Conservation (phyloP, 371 early-diverging fungal species). For the Lichtheimia ornata region DNA sequence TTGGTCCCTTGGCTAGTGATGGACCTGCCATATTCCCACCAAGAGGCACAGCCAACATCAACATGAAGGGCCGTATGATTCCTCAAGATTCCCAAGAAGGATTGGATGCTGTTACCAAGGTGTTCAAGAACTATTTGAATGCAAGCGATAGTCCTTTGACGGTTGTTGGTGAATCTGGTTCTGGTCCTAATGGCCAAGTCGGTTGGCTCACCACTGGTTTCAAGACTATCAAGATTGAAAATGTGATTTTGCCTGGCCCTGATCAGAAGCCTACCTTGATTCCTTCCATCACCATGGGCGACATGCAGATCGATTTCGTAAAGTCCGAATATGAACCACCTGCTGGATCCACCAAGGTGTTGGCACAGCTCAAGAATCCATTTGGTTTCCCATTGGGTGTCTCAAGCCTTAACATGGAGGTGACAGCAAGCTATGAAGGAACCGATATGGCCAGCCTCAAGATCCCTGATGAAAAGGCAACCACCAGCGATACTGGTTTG, state of each 20-base stretch:
- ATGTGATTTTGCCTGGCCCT: conserved; percentile 52
- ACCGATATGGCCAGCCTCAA: conserved; percentile 45
- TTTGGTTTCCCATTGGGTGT: conserved; percentile 58
- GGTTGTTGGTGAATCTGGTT: conserved; percentile 53
- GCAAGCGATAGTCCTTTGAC: conserved; percentile 41
- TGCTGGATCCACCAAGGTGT: conserved; percentile 46
- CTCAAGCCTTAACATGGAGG: conserved; percentile 45
- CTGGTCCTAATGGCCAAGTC: conserved; percentile 52
- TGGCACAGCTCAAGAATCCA: conserved; percentile 50
- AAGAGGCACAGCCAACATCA: conserved; percentile 16
- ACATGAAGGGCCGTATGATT: conserved; percentile 50
- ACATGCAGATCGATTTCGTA: conserved; percentile 55
- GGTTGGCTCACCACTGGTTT: conserved; percentile 59
- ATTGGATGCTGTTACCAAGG: conserved; percentile 43
- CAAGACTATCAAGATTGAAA: conserved; percentile 47
- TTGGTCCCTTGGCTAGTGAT: conserved; percentile 33
- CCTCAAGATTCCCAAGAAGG: conserved; percentile 42
- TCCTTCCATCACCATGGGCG: conserved; percentile 46
- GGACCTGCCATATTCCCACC: conserved; percentile 31
- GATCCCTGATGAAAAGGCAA: conserved; percentile 45
- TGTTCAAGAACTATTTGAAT: conserved; percentile 52
- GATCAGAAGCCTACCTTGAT: conserved; percentile 38
- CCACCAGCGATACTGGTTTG: conserved; percentile 35
- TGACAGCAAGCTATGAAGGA: conserved; percentile 28
- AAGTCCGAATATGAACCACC: conserved; percentile 45